A percentile compares a stretch with the other conserved stretches of the same genome.
Conservation (phyloP, 371 early-diverging fungal species). For the Mortierella sp. region DNA sequence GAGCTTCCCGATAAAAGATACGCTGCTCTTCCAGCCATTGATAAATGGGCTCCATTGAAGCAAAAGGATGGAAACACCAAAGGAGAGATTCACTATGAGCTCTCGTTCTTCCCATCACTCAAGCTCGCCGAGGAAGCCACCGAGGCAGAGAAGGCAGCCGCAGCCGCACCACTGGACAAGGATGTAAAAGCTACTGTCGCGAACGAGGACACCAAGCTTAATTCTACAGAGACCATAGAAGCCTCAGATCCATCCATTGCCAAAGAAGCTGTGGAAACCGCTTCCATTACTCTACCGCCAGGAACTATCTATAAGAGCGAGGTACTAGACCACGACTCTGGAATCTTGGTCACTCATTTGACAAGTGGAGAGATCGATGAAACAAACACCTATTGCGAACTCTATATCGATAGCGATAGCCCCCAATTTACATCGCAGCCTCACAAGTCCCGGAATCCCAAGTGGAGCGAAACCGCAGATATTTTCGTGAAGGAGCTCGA, state of each 20-base stretch:
- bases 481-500: slow-evolving; percentile 74
- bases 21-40: slow-evolving; percentile 54
- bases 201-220: too few relatives aligned
- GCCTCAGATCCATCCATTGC: not conserved
- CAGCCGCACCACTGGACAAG: too few relatives aligned
- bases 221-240: too few relatives aligned
- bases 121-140: slow-evolving; percentile 61
- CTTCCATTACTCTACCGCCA: slow-evolving; percentile 14
- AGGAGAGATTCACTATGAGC: slow-evolving; percentile 72
- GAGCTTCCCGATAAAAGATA: slow-evolving; percentile 60
- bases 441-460: slow-evolving; percentile 49
- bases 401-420: slow-evolving; percentile 53
- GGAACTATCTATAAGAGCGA: slow-evolving; percentile 37
- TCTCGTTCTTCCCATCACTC: slow-evolving; percentile 76
- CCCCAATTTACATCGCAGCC: slow-evolving; percentile 51
- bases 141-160: slow-evolving; percentile 29
- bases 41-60: slow-evolving; percentile 72
- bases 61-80: slow-evolving; percentile 71
- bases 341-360: slow-evolving; percentile 46
- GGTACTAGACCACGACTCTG: slow-evolving; percentile 48
- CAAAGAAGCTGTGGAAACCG: too few relatives aligned
- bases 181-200: too few relatives aligned
- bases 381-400: slow-evolving; percentile 51
- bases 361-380: slow-evolving; percentile 47
- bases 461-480: slow-evolving; percentile 59